Conservation (phyloP, 169 alveolate genomes). For the Eimeria praecox region DNA sequence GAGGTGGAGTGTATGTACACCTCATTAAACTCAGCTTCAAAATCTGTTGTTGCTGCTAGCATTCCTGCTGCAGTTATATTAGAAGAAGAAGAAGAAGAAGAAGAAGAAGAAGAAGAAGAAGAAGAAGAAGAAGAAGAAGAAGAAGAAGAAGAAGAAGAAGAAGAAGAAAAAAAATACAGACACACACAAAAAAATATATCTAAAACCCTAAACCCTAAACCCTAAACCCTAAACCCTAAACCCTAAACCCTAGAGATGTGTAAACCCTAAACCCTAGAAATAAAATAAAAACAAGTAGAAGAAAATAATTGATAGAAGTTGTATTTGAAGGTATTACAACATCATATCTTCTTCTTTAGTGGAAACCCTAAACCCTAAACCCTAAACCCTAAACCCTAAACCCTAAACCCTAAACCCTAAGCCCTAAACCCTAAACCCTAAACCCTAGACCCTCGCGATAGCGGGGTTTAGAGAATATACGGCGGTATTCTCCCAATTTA, state of each 20-base stretch:
- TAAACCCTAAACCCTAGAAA: too few relatives aligned
- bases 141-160: background rate
- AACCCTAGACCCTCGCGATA: constrained; percentile 1
- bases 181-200: background rate
- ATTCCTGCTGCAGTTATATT: background rate
- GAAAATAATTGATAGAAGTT: background rate
- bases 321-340: too few relatives aligned
- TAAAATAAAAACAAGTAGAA: too few relatives aligned
- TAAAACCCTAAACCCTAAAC: background rate
- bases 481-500: too few relatives aligned
- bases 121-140: background rate
- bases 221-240: background rate
- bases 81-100: background rate
- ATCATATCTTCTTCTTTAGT: too few relatives aligned
- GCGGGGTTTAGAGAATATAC: too few relatives aligned
- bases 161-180: too few relatives aligned
- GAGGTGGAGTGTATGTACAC: constrained; percentile 8
- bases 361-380: background rate
- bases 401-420: too few relatives aligned
- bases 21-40: background rate
- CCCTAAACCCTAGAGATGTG: background rate
- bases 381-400: background rate
- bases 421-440: too few relatives aligned
- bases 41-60: background rate
- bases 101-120: background rate